These are phyloP conservation scores for Barnettozyma pratensis DNA, from an alignment of 805 yeast species.

Conservation along the genomic window DNA sequence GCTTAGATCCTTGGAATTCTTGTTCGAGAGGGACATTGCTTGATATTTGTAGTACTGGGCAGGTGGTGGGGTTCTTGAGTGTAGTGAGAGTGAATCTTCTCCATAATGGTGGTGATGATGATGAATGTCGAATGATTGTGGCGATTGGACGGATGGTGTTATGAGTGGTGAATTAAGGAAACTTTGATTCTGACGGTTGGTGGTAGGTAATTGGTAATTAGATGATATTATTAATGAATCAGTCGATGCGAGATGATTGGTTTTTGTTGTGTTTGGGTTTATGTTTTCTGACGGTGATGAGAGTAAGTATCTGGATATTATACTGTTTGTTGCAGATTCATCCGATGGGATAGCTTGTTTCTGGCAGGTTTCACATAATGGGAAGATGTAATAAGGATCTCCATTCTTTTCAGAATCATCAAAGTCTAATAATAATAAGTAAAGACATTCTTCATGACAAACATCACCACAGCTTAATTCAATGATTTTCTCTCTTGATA, in stretches of 20 bases:
- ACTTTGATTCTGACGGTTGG: neutral
- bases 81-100: neutral
- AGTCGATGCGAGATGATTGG: neutral
- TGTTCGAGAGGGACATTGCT: constrained; percentile 15
- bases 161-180: neutral
- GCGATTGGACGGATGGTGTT: neutral
- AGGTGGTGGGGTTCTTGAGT: neutral
- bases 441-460: constrained; percentile 42
- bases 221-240: constrained; percentile 10
- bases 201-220: constrained; percentile 4
- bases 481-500: constrained; percentile 33
- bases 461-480: constrained; percentile 39
- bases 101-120: neutral
- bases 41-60: neutral
- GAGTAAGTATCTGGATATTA: constrained; percentile 19
- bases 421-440: constrained; percentile 18
- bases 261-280: neutral
- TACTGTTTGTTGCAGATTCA: constrained; percentile 15
- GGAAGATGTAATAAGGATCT: constrained; percentile 18
- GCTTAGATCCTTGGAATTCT: constrained; percentile 24
- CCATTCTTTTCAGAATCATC: neutral
- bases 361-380: constrained; percentile 18
- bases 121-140: neutral
- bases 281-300: neutral
- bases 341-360: constrained; percentile 20